Conservation (phyloP, 768 basidiomycete species). For the Saitozyma sp. region DNA sequence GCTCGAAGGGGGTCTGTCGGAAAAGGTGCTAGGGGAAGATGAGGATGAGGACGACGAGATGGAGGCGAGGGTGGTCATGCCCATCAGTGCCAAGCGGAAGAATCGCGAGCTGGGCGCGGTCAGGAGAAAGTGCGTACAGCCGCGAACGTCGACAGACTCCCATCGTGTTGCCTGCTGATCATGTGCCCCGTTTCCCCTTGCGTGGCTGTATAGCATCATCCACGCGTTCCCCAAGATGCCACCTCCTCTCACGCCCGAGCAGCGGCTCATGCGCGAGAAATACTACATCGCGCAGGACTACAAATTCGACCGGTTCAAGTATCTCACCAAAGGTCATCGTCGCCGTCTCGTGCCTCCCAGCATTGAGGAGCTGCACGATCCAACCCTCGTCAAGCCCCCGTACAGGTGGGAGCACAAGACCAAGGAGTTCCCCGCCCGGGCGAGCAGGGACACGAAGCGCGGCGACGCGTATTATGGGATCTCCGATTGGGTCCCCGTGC, state of each 20-base stretch:
- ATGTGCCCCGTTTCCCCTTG: no score
- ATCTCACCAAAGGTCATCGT: background rate
- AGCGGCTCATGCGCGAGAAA: conserved; percentile 2
- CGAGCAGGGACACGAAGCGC: conserved; percentile 2
- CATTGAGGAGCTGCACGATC: no score
- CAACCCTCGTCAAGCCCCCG: background rate
- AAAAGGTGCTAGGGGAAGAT: background rate
- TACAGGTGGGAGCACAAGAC: conserved; percentile 5
- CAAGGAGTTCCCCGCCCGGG: conserved; percentile 3
- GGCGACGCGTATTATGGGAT: conserved; percentile 7
- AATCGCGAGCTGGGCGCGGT: background rate
- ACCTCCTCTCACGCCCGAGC: conserved; percentile 1
- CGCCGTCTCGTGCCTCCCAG: background rate
- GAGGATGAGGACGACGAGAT: background rate
- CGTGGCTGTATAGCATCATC: conserved; percentile 1
- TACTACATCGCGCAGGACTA: background rate
- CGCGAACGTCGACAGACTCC: no score
- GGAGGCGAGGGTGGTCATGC: conserved; percentile 2
- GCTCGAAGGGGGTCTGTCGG: background rate
- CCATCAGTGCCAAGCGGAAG: background rate
- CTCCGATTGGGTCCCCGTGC: conserved; percentile 8
- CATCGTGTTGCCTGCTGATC: no score
- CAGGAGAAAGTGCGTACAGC: conserved; percentile 4
- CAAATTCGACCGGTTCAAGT: conserved; percentile 2
- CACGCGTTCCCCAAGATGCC: background rate